Percentiles rank a stretch among this genome's conserved stretches.
phyloP scores from a whole-genome alignment of 495 filamentous ascomycete species.

The Monascus purpureus region DNA sequence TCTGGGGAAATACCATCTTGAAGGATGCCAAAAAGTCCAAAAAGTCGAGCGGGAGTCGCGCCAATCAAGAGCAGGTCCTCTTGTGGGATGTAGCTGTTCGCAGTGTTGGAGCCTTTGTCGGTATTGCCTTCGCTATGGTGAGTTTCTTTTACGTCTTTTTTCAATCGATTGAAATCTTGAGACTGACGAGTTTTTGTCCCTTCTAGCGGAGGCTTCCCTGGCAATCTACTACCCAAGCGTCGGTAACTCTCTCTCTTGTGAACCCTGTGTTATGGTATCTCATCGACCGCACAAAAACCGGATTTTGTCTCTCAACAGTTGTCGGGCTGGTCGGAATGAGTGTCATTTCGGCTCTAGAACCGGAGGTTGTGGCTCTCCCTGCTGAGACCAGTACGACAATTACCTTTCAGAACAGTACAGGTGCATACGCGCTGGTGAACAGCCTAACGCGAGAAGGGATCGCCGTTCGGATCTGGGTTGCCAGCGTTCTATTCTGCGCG shows the following conservation, averaged over 20 bases:
- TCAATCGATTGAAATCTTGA: not conserved
- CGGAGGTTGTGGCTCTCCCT: constrained; percentile 55
- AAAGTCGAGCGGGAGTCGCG: constrained; percentile 12
- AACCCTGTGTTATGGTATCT: constrained; percentile 96
- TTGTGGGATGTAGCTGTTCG: constrained; percentile 77
- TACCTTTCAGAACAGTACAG: constrained; percentile 18
- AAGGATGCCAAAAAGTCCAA: constrained; percentile 10
- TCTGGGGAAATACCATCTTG: constrained; percentile 32
- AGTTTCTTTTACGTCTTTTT: constrained; percentile 15
- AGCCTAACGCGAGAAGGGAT: constrained; percentile 59
- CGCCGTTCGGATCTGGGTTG: constrained; percentile 73
- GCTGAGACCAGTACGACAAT: constrained; percentile 29
- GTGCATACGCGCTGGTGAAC: constrained; percentile 33
- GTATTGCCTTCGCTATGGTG: constrained; percentile 94
- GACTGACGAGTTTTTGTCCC: constrained; percentile 4
- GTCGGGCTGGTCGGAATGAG: constrained; percentile 64
- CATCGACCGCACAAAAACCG: constrained; percentile 76
- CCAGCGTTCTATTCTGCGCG: constrained; percentile 85
- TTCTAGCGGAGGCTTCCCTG: constrained; percentile 70
- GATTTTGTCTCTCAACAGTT: constrained; percentile 58
- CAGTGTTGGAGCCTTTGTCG: constrained; percentile 85
- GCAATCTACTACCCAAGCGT: constrained; percentile 88
- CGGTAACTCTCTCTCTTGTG: constrained; percentile 75
- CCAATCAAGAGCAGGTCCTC: constrained; percentile 22
- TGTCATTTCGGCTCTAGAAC: constrained; percentile 55